phyloP scores from a whole-genome alignment of 1,139 yeast genomes.

The Suhomyces taliae region DNA sequence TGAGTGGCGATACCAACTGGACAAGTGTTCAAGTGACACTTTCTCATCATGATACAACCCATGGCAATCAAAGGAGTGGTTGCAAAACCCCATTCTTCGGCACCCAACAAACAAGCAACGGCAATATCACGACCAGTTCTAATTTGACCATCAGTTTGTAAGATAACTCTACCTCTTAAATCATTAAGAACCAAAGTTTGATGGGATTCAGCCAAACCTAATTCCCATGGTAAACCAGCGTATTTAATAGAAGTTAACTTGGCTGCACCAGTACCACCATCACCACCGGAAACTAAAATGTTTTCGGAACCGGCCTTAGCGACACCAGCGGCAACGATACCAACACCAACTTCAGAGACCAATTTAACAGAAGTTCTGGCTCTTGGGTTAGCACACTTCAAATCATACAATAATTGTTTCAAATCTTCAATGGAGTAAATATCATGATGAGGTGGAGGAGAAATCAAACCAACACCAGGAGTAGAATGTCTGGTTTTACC shows the following conservation, averaged over 20 bases:
- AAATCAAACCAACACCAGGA: conserved; percentile 93
- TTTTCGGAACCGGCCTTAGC: conserved; percentile 99
- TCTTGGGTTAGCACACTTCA: conserved; percentile 95
- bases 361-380: conserved; percentile 95
- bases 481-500: conserved; percentile 97
- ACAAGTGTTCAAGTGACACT: conserved; percentile 80
- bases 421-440: conserved; percentile 97
- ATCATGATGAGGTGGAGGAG: conserved; percentile 99
- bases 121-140: conserved; percentile 97
- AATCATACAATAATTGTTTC: conserved; percentile 93
- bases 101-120: conserved; percentile 92
- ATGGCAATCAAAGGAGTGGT: conserved; percentile 95
- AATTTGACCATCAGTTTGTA: conserved; percentile 96
- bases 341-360: conserved; percentile 98
- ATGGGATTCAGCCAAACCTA: conserved; percentile 97
- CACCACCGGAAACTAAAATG: conserved; percentile 93
- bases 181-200: conserved; percentile 96
- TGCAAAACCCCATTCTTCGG: conserved; percentile 98
- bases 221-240: conserved; percentile 98
- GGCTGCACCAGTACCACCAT: conserved; percentile 99
- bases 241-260: conserved; percentile 95
- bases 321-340: conserved; percentile 98
- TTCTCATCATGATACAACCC: conserved; percentile 97
- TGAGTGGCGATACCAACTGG: conserved; percentile 99
- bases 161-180: conserved; percentile 89